Conservation (phyloP, 2,329 filamentous ascomycete species). For the Calonectria pauciramosa region DNA sequence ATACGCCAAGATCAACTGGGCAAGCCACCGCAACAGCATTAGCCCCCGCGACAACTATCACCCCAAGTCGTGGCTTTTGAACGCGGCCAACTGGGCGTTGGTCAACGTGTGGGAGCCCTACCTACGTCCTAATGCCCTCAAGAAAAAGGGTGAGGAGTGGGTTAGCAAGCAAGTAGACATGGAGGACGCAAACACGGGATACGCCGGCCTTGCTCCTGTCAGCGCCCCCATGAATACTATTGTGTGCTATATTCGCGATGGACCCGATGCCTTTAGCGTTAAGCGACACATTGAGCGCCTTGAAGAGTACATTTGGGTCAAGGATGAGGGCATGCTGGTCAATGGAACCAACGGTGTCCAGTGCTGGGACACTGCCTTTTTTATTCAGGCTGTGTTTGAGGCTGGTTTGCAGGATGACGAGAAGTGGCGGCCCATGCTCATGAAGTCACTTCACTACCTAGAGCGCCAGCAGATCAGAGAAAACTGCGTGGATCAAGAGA, state of each 20-base stretch:
- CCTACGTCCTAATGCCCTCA: conserved; percentile 75
- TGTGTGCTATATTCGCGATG: conserved; percentile 86
- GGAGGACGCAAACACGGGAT: conserved; percentile 95
- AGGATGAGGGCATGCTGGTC: conserved; percentile 90
- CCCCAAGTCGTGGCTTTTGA: conserved; percentile 88
- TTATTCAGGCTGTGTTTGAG: conserved; percentile 85
- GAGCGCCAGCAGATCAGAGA: conserved; percentile 93
- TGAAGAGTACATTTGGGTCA: conserved; percentile 92
- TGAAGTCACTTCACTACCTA: conserved; percentile 85
- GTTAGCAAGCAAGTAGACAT: conserved; percentile 86
- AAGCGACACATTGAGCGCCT: conserved; percentile 84
- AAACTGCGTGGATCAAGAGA: conserved; percentile 80
- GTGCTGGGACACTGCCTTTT: conserved; percentile 94
- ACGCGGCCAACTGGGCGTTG: conserved; percentile 82
- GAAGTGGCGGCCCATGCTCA: conserved; percentile 86
- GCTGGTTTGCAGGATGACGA: conserved; percentile 83
- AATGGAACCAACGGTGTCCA: conserved; percentile 99
- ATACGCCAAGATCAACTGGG: conserved; percentile 84
- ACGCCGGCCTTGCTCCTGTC: conserved; percentile 87
- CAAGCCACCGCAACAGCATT: conserved; percentile 85
- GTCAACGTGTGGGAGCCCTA: conserved; percentile 86
- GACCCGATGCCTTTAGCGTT: conserved; percentile 79
- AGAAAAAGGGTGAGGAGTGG: conserved; percentile 82
- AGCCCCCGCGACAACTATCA: conserved; percentile 88
- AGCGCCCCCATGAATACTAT: conserved; percentile 93